phyloP scores from a whole-genome alignment of 371 early-diverging fungal genomes.

The Lichtheimia ramosa region DNA sequence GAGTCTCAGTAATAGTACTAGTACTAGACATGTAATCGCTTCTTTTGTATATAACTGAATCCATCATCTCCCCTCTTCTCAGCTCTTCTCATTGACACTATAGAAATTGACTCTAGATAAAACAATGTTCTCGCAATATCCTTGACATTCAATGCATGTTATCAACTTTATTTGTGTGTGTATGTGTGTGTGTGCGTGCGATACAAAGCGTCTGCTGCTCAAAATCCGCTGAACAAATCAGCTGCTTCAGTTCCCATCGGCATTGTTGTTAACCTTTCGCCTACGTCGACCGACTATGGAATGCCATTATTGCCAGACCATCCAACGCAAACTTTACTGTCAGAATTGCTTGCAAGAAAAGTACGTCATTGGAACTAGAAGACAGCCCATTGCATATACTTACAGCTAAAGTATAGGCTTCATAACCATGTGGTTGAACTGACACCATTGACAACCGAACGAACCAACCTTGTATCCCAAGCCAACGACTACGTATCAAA shows the following conservation, averaged over 20 bases:
- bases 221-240: too few species aligned
- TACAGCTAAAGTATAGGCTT: conserved; percentile 26
- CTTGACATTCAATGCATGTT: too few species aligned
- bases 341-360: conserved; percentile 37
- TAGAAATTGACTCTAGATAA: too few species aligned
- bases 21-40: neutral
- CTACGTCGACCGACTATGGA: conserved; percentile 8
- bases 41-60: too few species aligned
- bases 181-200: too few species aligned
- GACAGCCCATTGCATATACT: neutral
- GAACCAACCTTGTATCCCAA: conserved; percentile 38
- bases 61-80: neutral
- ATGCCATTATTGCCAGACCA: conserved; percentile 45
- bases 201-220: too few species aligned
- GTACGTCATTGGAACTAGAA: conserved; percentile 16
- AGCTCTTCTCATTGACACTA: too few species aligned
- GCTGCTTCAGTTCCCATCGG: too few species aligned
- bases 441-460: conserved; percentile 29
- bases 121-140: too few species aligned
- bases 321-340: conserved; percentile 45
- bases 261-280: too few species aligned
- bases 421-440: conserved; percentile 41
- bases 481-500: conserved; percentile 34
- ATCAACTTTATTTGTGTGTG: too few species aligned
- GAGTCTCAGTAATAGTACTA: conserved; percentile 29